Evolutionary conservation across 768 basidiomycete genomes (phyloP).

Genomic region (Hortiboletus campestris): DNA sequence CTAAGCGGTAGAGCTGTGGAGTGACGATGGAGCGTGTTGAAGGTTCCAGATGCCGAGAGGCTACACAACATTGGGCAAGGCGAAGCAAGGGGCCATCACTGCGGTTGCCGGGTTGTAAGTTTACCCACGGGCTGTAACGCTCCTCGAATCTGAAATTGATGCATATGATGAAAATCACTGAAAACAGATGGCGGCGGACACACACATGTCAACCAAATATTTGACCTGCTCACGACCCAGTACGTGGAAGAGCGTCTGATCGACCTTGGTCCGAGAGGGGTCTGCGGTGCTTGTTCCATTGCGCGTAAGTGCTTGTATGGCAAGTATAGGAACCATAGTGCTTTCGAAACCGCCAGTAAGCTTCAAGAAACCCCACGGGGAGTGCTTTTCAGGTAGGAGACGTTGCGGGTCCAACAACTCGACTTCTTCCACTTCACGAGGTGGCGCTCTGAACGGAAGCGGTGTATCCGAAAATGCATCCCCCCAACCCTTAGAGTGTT

Average conservation of each 20-base stretch:
- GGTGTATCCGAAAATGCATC: constrained; percentile 11
- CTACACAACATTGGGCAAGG: constrained; percentile 46
- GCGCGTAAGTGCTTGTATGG: constrained; percentile 42
- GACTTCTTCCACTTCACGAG: constrained; percentile 25
- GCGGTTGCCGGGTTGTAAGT: constrained; percentile 33
- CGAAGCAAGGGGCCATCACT: constrained; percentile 37
- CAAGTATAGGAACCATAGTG: constrained; percentile 45
- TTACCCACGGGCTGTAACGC: constrained; percentile 45
- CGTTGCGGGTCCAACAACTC: constrained; percentile 35
- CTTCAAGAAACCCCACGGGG: constrained; percentile 40
- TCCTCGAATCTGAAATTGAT: constrained; percentile 37
- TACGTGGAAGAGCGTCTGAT: constrained; percentile 32
- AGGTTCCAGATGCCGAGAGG: constrained; percentile 43
- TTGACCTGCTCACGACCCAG: constrained; percentile 35
- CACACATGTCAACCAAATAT: constrained; percentile 41
- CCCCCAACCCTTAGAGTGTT: constrained; percentile 21
- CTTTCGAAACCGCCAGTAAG: constrained; percentile 41
- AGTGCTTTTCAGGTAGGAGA: constrained; percentile 34
- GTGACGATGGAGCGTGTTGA: constrained; percentile 34
- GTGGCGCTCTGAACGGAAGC: constrained; percentile 19
- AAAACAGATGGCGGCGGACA: background rate
- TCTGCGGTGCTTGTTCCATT: constrained; percentile 23
- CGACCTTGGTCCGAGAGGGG: constrained; percentile 20
- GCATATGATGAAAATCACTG: background rate
- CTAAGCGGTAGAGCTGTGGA: constrained; percentile 41